A percentile compares a stretch with the other conserved stretches of the same genome.
Conservation (phyloP, 2,329 filamentous ascomycete genomes). For the Phyllosticta paracitricarpa region DNA sequence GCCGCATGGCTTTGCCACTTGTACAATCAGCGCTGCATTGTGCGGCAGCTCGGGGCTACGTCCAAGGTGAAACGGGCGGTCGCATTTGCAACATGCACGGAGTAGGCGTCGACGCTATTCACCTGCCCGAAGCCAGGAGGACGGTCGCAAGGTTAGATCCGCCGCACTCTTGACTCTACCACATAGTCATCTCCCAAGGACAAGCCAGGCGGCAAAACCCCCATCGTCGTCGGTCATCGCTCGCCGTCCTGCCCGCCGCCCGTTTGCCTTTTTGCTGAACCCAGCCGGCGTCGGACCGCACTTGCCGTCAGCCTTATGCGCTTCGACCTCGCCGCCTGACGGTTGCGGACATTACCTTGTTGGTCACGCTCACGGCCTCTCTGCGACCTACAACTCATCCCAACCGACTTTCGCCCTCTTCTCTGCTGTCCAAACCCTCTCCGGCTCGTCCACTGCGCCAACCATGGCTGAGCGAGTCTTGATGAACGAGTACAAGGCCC, state of each 20-base stretch:
- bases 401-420: background rate
- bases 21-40: background rate
- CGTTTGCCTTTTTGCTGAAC: background rate
- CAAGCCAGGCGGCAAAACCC: background rate
- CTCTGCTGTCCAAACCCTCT: background rate
- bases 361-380: slow-evolving; percentile 6
- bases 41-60: background rate
- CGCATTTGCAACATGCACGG: background rate
- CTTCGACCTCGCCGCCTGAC: slow-evolving; percentile 10
- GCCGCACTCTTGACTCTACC: background rate
- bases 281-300: slow-evolving; percentile 11
- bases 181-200: background rate
- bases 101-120: background rate
- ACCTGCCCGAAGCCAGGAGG: background rate
- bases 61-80: background rate
- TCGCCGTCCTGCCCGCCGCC: background rate
- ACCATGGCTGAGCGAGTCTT: slow-evolving; percentile 40
- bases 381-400: background rate
- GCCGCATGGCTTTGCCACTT: background rate
- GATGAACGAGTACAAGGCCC: slow-evolving; percentile 75
- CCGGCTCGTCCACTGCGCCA: background rate
- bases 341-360: slow-evolving; percentile 10
- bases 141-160: background rate
- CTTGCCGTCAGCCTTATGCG: slow-evolving; percentile 11
- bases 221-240: background rate